phyloP scores from a whole-genome alignment of 352 stramenopile species.

The Globisporangium solare region DNA sequence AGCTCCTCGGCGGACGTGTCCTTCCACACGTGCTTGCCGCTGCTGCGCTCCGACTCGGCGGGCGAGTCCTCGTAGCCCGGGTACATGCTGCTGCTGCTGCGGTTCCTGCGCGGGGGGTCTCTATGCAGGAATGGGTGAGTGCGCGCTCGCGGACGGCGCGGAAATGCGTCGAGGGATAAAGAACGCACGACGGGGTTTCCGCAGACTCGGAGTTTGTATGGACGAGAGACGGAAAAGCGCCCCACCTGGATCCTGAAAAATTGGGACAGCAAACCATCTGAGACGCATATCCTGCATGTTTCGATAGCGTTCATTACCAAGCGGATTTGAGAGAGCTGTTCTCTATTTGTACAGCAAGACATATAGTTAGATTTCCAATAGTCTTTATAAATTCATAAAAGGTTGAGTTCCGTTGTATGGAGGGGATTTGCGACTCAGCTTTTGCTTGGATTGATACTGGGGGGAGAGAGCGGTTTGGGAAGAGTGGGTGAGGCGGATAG shows the following conservation, averaged over 20 bases:
- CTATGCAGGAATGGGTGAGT: too few relatives aligned
- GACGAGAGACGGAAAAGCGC: background rate
- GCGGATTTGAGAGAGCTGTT: background rate
- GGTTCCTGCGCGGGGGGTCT: too few relatives aligned
- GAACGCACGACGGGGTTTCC: background rate
- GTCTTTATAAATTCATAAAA: too few relatives aligned
- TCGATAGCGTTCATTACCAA: too few relatives aligned
- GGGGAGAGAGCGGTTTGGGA: background rate
- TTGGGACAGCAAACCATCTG: background rate
- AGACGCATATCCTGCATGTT: too few relatives aligned
- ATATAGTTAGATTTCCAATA: too few relatives aligned
- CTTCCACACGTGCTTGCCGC: conserved; percentile 53
- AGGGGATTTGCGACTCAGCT: too few relatives aligned
- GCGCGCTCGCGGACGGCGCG: background rate
- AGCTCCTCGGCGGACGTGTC: conserved; percentile 69
- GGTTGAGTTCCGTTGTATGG: too few relatives aligned
- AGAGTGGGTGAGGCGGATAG: background rate
- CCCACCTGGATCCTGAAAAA: background rate
- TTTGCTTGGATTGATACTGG: background rate
- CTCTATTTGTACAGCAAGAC: background rate
- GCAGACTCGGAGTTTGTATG: background rate
- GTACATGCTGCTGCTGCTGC: conserved; percentile 13
- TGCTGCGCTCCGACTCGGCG: conserved; percentile 16
- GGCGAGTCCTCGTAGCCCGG: conserved; percentile 14
- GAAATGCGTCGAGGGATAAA: conserved; percentile 1